Conservation (phyloP, 192 early-diverging fungal species). For the Backusella circina region DNA sequence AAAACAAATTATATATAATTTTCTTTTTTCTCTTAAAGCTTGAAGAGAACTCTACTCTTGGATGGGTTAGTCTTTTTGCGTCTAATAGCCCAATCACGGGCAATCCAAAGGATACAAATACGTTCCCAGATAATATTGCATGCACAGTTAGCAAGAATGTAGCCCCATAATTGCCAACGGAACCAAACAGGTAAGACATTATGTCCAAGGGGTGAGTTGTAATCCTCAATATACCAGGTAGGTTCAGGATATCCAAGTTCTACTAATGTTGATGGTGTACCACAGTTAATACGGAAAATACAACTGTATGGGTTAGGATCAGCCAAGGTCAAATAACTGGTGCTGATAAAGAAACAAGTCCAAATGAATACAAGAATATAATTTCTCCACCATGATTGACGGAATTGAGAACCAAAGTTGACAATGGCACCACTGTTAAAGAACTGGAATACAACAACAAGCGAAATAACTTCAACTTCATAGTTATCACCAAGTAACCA, state of each 20-base stretch:
- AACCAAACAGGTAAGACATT: slow-evolving; percentile 67
- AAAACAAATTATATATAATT: neutral
- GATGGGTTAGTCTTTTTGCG: slow-evolving; percentile 17
- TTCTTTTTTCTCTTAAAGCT: slow-evolving; percentile 24
- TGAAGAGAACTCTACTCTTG: slow-evolving; percentile 22
- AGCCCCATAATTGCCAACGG: slow-evolving; percentile 59
- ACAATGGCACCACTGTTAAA: slow-evolving; percentile 64
- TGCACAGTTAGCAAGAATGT: slow-evolving; percentile 38
- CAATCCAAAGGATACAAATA: slow-evolving; percentile 51
- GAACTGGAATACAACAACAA: slow-evolving; percentile 69
- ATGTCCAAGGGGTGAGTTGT: slow-evolving; percentile 66
- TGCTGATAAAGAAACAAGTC: slow-evolving; percentile 40
- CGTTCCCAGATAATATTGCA: slow-evolving; percentile 46
- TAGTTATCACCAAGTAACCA: slow-evolving; percentile 84
- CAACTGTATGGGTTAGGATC: slow-evolving; percentile 52
- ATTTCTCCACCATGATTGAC: slow-evolving; percentile 61
- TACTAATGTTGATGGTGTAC: slow-evolving; percentile 40
- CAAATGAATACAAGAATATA: slow-evolving; percentile 55
- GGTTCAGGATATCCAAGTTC: slow-evolving; percentile 36
- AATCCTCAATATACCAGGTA: slow-evolving; percentile 43
- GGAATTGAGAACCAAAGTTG: slow-evolving; percentile 68
- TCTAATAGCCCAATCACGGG: slow-evolving; percentile 36
- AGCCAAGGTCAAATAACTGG: slow-evolving; percentile 51
- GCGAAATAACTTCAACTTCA: slow-evolving; percentile 60
- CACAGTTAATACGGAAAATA: slow-evolving; percentile 73